A percentile compares a stretch with the other conserved stretches of the same genome.
Conservation (phyloP, 345 rosid species). For the Adansonia digitata region DNA sequence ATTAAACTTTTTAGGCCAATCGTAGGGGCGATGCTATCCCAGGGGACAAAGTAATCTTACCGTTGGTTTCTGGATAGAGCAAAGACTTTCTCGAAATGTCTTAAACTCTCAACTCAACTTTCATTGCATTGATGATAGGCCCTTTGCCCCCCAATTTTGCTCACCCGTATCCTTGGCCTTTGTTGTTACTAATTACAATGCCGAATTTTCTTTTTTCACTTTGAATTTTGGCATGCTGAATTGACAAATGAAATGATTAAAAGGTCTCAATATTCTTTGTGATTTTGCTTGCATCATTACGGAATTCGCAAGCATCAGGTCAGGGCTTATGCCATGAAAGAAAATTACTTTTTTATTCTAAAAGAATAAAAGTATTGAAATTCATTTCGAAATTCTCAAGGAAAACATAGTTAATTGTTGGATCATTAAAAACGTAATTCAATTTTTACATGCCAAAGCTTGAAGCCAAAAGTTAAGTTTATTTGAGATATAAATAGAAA, state of each 20-base stretch:
- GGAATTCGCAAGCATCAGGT: neutral
- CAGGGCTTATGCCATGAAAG: neutral
- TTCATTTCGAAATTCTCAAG: neutral
- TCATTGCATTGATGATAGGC: neutral
- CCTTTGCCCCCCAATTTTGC: neutral
- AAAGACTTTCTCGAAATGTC: neutral
- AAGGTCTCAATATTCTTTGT: neutral
- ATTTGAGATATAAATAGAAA: neutral
- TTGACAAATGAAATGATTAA: neutral
- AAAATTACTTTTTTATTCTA: neutral
- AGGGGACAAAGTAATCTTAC: neutral
- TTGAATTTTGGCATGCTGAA: neutral
- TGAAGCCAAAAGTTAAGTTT: neutral
- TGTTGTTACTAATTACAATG: neutral
- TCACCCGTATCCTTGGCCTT: neutral
- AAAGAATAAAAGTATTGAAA: neutral
- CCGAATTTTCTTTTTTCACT: neutral
- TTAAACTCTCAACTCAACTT: neutral
- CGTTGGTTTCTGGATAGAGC: neutral
- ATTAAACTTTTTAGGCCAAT: neutral
- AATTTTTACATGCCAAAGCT: neutral
- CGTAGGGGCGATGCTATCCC: neutral
- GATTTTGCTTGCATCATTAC: neutral
- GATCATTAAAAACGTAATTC: neutral
- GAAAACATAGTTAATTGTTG: neutral